A percentile compares a stretch with the other conserved stretches of the same genome.
phyloP scores from a whole-genome alignment of 2,329 filamentous ascomycete species.

The Claviceps capensis region DNA sequence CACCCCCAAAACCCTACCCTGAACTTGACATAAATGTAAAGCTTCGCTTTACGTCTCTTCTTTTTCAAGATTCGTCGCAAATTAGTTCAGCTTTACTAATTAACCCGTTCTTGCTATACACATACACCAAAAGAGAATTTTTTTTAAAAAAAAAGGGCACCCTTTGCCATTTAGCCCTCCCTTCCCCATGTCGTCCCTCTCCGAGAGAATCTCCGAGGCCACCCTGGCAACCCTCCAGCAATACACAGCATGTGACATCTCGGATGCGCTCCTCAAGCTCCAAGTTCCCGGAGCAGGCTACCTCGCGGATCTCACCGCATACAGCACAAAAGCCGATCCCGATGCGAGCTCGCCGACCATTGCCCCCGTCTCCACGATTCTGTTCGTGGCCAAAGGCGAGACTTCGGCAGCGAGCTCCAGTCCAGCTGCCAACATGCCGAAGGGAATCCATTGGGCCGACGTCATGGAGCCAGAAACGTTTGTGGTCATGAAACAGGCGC shows the following conservation, averaged over 20 bases:
- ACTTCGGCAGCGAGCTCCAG: constrained; percentile 10
- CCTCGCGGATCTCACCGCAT: constrained; percentile 39
- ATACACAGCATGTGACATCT: constrained; percentile 45
- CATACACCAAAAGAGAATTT: too few relatives aligned
- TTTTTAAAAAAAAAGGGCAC: too few relatives aligned
- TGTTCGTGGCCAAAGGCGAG: constrained; percentile 47
- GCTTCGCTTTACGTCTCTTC: too few relatives aligned
- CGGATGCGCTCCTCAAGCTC: constrained; percentile 59
- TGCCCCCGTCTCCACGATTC: constrained; percentile 45
- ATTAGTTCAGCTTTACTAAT: too few relatives aligned
- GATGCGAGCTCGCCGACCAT: constrained; percentile 21
- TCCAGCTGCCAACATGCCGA: constrained; percentile 35
- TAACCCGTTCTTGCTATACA: too few relatives aligned
- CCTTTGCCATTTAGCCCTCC: not conserved
- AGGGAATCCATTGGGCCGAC: constrained; percentile 56
- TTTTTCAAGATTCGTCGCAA: too few relatives aligned
- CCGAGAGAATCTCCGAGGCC: constrained; percentile 9
- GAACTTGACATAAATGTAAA: too few relatives aligned
- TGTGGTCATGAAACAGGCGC: constrained; percentile 52
- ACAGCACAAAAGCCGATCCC: constrained; percentile 15
- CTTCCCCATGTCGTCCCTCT: constrained; percentile 2
- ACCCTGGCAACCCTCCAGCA: constrained; percentile 17
- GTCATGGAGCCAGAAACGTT: constrained; percentile 44
- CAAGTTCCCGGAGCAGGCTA: constrained; percentile 53
- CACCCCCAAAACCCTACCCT: too few relatives aligned